A percentile compares a stretch with the other conserved stretches of the same genome.
These are phyloP conservation scores for Colletotrichum sansevieriae DNA, from an alignment of 2,329 filamentous ascomycete species.

Conservation along the genomic window DNA sequence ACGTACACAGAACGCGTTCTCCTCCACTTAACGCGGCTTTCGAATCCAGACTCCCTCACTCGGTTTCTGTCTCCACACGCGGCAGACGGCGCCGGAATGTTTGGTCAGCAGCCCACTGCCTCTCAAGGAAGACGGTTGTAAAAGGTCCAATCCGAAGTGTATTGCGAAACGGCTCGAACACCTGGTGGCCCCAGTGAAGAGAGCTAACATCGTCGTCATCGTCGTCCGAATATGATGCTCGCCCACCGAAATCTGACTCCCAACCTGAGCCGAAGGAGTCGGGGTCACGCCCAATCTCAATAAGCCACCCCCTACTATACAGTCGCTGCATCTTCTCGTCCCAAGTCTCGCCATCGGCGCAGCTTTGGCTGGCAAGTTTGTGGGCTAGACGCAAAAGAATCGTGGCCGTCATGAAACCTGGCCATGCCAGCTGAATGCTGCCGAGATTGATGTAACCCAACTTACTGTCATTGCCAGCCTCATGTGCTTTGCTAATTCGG, in stretches of 20 bases:
- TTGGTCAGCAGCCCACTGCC: background rate
- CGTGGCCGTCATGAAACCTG: constrained; percentile 32
- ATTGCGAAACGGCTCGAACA: constrained; percentile 14
- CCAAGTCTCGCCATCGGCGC: background rate
- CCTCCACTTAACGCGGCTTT: constrained; percentile 11
- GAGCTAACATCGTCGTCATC: background rate
- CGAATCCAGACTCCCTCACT: background rate
- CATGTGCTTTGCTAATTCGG: constrained; percentile 1
- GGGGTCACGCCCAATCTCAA: constrained; percentile 6
- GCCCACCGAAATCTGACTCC: background rate
- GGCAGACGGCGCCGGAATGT: background rate
- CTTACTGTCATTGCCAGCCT: constrained; percentile 33
- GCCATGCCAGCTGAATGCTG: background rate
- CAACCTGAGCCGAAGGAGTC: background rate
- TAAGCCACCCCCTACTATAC: constrained; percentile 22
- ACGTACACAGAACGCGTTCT: background rate
- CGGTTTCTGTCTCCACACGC: background rate
- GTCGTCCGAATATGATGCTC: background rate
- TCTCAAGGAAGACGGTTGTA: background rate
- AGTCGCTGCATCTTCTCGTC: background rate
- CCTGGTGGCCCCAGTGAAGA: background rate
- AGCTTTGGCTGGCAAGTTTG: constrained; percentile 5
- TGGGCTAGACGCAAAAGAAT: constrained; percentile 23
- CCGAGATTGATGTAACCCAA: background rate
- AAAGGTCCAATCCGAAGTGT: constrained; percentile 2